Conservation (phyloP, 2,329 filamentous ascomycete species). For the Stachybotrys chartarum region DNA sequence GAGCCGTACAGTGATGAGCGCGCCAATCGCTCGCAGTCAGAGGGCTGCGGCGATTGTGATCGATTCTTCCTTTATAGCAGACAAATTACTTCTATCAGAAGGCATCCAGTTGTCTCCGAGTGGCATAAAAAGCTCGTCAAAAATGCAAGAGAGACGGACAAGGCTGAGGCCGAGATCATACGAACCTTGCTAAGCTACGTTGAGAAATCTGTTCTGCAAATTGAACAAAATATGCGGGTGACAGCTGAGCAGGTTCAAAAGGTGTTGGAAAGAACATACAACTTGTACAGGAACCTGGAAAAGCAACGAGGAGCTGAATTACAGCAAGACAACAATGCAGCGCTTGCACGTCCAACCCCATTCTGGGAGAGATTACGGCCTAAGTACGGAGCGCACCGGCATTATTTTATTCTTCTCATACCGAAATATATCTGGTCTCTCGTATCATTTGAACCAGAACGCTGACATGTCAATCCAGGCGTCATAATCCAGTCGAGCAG, state of each 20-base stretch:
- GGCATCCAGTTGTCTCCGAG: constrained; percentile 9
- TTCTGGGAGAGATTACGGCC: not conserved
- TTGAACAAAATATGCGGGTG: not conserved
- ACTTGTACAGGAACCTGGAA: not conserved
- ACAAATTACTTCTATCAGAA: constrained; percentile 5
- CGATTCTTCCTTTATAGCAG: constrained; percentile 12
- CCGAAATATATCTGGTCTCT: too few relatives aligned
- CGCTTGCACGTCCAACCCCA: not conserved
- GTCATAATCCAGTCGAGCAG: not conserved
- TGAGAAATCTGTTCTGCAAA: constrained; percentile 7
- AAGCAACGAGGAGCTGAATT: not conserved
- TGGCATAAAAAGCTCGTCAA: constrained; percentile 10
- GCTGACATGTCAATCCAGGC: not conserved
- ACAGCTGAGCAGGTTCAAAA: not conserved
- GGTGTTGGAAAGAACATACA: not conserved
- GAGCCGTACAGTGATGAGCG: constrained; percentile 11
- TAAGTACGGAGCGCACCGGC: not conserved
- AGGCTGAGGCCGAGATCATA: constrained; percentile 14
- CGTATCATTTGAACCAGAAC: not conserved
- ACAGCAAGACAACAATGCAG: not conserved
- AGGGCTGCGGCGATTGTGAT: constrained; percentile 15
- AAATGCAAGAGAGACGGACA: constrained; percentile 8
- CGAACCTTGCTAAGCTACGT: constrained; percentile 17
- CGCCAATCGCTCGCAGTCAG: constrained; percentile 10
- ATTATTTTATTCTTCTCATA: not conserved